phyloP scores from a whole-genome alignment of 2,329 filamentous ascomycete genomes.

The Dactylellina cionopaga region DNA sequence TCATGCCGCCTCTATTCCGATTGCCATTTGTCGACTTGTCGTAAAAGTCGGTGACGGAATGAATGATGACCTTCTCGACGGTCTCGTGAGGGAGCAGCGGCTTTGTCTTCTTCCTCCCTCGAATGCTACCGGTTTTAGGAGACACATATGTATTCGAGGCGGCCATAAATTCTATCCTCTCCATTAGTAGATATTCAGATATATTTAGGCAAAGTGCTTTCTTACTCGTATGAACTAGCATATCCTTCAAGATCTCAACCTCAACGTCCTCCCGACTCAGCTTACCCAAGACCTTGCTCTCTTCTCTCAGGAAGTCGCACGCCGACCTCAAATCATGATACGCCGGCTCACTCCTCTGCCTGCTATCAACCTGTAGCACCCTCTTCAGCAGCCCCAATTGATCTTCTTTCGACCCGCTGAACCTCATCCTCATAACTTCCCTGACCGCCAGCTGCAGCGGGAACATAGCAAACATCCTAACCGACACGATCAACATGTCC shows the following conservation, averaged over 20 bases:
- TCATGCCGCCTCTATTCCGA: slow-evolving; percentile 77
- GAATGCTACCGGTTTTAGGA: slow-evolving; percentile 61
- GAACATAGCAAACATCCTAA: slow-evolving; percentile 36
- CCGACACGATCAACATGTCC: slow-evolving; percentile 18
- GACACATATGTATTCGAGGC: slow-evolving; percentile 62
- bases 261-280: slow-evolving; percentile 73
- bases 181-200: slow-evolving; percentile 50
- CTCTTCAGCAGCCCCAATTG: slow-evolving; percentile 33
- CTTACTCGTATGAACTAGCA: slow-evolving; percentile 72
- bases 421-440: slow-evolving; percentile 50
- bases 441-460: slow-evolving; percentile 32
- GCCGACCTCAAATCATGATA: slow-evolving; percentile 53
- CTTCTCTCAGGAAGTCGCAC: slow-evolving; percentile 60
- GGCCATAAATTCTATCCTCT: slow-evolving; percentile 15
- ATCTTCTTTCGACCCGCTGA: slow-evolving; percentile 30
- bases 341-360: slow-evolving; percentile 54
- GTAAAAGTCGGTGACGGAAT: slow-evolving; percentile 67
- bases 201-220: background rate
- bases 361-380: slow-evolving; percentile 9
- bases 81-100: slow-evolving; percentile 68
- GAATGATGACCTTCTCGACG: slow-evolving; percentile 72
- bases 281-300: slow-evolving; percentile 62
- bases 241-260: slow-evolving; percentile 74
- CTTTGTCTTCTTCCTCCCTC: background rate
- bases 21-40: slow-evolving; percentile 86